These are phyloP conservation scores for Vigna hirtella DNA, from an alignment of 306 rosid species.

Conservation along the genomic window DNA sequence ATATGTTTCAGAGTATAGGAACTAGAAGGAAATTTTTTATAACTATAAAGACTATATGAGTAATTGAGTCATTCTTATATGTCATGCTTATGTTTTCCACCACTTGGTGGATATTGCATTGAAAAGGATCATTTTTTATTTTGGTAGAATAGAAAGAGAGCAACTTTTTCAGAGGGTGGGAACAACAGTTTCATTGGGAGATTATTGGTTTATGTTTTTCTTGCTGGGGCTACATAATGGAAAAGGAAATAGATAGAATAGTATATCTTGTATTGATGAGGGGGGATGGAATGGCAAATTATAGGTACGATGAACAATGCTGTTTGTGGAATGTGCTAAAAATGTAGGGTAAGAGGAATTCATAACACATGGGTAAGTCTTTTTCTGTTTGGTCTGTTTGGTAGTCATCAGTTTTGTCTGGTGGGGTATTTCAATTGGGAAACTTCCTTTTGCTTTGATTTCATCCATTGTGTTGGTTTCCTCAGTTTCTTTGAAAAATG, in stretches of 20 bases:
- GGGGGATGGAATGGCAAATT: constrained; percentile 12
- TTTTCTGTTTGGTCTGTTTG: constrained; percentile 17
- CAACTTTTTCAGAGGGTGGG: background rate
- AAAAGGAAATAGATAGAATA: constrained; percentile 13
- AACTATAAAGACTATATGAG: too few relatives aligned
- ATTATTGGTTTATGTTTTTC: constrained; percentile 18
- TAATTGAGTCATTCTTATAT: background rate
- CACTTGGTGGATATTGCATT: constrained; percentile 35
- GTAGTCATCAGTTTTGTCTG: constrained; percentile 36
- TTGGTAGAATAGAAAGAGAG: constrained; percentile 14
- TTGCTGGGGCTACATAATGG: constrained; percentile 24
- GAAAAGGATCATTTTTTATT: constrained; percentile 19
- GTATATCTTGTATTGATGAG: constrained; percentile 14
- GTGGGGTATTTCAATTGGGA: constrained; percentile 33
- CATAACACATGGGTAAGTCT: constrained; percentile 22
- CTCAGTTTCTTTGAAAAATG: background rate
- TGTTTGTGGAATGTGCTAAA: constrained; percentile 34
- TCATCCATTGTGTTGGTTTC: background rate
- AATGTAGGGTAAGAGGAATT: background rate
- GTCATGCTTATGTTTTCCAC: background rate
- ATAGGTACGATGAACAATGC: constrained; percentile 27
- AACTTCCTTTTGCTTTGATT: constrained; percentile 5
- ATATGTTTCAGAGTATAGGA: too few relatives aligned
- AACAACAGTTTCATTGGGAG: constrained; percentile 20
- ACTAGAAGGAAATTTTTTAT: too few relatives aligned